Evolutionary conservation across 106 monocot species (phyloP), one percentile per base, ranked within the genome.

Genomic region (Posidonia australis): DNA sequence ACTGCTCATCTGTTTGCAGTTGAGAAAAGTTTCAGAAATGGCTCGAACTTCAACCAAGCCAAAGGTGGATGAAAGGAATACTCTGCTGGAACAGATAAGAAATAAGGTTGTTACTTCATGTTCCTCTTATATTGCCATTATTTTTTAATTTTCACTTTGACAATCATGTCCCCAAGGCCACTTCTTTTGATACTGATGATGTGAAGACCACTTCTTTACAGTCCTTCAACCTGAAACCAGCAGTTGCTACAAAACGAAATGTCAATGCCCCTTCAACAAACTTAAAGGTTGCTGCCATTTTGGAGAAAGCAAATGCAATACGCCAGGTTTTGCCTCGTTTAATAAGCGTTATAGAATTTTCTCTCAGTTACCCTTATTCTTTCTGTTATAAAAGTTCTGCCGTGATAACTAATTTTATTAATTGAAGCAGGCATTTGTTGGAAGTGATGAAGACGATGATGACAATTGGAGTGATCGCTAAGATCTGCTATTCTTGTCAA

Each of bases 291-390:
- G 80, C 86, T 70, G 94, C 94, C 41, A 96, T 96, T 72, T 65
- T 96, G 64, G 90, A 96, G 77, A 96, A 86, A 62, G 94, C 90
- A 61, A 90, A 87, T 80, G 90, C 94, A 63, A 84, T 96, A 29
- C 86, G 94, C 30, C 84, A 82, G 87, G 96, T 98, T 44, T 31
- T 44, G 6, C 0, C 56, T 18, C 36, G 14, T 30, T 44, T 44
- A 25, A 42, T 18, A 19, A 16, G 11, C 19, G 29, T 43, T 27
- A 26, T 7, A 29, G 18, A 42, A 19, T 18, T 42, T n/a, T 43
- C 12, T 19, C 11, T 13, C 32, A 16, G 29, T 4, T 22, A 42
- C 13, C 14, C 46, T 48, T 54, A 18, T 20, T 52, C 25, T 42
- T 74, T 23, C 46, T 11, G 18, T 14, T 63, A n/a, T 20, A n/a